Evolutionary conservation across 2,329 filamentous ascomycete genomes (phyloP).

Genomic region (Lasiodiplodia sp.): DNA sequence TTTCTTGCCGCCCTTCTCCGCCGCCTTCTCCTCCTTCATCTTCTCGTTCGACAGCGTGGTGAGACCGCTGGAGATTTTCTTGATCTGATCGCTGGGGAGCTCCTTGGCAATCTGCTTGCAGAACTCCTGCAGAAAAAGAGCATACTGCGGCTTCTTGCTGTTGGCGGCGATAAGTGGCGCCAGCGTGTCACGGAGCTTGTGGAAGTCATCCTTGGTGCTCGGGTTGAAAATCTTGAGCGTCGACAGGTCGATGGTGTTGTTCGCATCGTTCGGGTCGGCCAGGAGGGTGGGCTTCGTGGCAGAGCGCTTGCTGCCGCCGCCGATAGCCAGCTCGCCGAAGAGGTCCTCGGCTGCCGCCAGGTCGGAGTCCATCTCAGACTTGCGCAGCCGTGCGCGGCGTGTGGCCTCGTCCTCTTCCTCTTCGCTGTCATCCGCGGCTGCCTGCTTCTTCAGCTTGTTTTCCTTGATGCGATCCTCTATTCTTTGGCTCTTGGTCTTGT

Average conservation of each 20-base stretch:
- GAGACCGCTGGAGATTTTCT: slow-evolving; percentile 88
- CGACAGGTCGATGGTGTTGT: slow-evolving; percentile 80
- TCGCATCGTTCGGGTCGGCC: slow-evolving; percentile 76
- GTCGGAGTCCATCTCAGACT: slow-evolving; percentile 86
- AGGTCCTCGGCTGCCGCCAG: slow-evolving; percentile 90
- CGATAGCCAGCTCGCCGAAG: slow-evolving; percentile 78
- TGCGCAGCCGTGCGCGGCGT: slow-evolving; percentile 75
- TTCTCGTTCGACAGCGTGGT: slow-evolving; percentile 97
- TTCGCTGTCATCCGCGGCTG: slow-evolving; percentile 63
- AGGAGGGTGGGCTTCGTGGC: slow-evolving; percentile 71
- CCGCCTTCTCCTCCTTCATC: slow-evolving; percentile 96
- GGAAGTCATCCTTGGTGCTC: slow-evolving; percentile 84
- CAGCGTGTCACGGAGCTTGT: slow-evolving; percentile 78
- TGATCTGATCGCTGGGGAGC: slow-evolving; percentile 89
- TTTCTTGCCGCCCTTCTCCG: slow-evolving; percentile 96
- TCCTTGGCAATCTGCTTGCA: slow-evolving; percentile 86
- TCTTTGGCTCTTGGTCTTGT: slow-evolving; percentile 88
- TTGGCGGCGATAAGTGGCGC: slow-evolving; percentile 77
- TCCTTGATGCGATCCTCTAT: slow-evolving; percentile 76
- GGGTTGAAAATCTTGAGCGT: slow-evolving; percentile 87
- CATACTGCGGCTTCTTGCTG: slow-evolving; percentile 88
- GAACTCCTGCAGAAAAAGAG: slow-evolving; percentile 90
- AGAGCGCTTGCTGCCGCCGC: slow-evolving; percentile 72
- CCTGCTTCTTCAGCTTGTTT: slow-evolving; percentile 65
- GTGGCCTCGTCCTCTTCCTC: slow-evolving; percentile 74